These are phyloP conservation scores for Quercus tomentella DNA, from an alignment of 331 rosid genomes.

Conservation along the genomic window DNA sequence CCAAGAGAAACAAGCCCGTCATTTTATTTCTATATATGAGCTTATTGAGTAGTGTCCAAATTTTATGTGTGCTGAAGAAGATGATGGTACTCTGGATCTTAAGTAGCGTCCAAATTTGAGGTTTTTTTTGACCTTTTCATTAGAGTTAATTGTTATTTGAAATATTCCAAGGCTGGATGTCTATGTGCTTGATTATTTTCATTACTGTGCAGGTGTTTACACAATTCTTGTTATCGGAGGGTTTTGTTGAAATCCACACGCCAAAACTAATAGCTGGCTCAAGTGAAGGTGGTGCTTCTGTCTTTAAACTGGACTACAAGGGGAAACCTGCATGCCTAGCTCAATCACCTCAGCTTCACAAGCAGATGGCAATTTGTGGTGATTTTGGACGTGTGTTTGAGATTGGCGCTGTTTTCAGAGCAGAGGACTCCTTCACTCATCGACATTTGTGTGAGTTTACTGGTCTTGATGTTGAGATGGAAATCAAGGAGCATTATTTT, in stretches of 20 bases:
- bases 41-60: background rate
- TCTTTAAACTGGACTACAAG: slow-evolving; percentile 76
- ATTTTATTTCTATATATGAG: background rate
- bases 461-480: slow-evolving; percentile 96
- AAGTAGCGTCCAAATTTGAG: background rate
- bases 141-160: too few relatives aligned
- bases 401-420: slow-evolving; percentile 86
- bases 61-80: too few relatives aligned
- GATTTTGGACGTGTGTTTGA: slow-evolving; percentile 85
- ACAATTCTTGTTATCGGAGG: slow-evolving; percentile 57
- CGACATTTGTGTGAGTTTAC: slow-evolving; percentile 88
- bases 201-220: slow-evolving; percentile 56
- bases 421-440: slow-evolving; percentile 84
- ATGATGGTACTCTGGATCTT: too few relatives aligned
- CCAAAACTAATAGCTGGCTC: slow-evolving; percentile 85
- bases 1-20: background rate
- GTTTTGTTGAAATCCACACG: slow-evolving; percentile 78
- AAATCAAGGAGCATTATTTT: slow-evolving; percentile 63
- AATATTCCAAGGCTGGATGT: background rate
- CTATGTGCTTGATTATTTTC: slow-evolving; percentile 5
- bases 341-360: slow-evolving; percentile 94
- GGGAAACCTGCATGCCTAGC: slow-evolving; percentile 90
- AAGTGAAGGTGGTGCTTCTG: slow-evolving; percentile 97
- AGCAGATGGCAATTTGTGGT: slow-evolving; percentile 90
- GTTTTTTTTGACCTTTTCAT: background rate